Percentiles rank a stretch among this genome's conserved stretches.
phyloP scores from a whole-genome alignment of 2,329 filamentous ascomycete genomes.

The Hypoxylon rubiginosum region DNA sequence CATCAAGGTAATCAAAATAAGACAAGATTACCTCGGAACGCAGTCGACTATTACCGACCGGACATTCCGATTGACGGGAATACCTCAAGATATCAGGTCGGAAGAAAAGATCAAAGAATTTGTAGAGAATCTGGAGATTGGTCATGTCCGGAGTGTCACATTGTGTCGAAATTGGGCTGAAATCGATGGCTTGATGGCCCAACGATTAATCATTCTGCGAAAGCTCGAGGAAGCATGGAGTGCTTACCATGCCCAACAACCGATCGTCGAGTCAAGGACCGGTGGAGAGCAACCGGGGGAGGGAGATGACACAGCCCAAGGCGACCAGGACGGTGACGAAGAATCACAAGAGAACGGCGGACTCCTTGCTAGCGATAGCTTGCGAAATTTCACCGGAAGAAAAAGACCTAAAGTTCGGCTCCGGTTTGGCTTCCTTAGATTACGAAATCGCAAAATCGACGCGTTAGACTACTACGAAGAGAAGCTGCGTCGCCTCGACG shows the following conservation, averaged over 20 bases:
- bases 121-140: constrained; percentile 89
- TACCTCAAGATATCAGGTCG: constrained; percentile 81
- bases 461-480: constrained; percentile 96
- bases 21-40: constrained; percentile 91
- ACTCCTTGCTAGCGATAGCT: constrained; percentile 66
- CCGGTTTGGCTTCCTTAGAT: constrained; percentile 81
- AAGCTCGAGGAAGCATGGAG: constrained; percentile 89
- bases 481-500: constrained; percentile 82
- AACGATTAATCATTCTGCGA: constrained; percentile 74
- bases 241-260: constrained; percentile 74
- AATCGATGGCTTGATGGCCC: constrained; percentile 79
- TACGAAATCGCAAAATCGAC: constrained; percentile 82
- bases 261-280: constrained; percentile 50
- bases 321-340: constrained; percentile 56
- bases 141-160: constrained; percentile 88
- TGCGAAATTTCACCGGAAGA: constrained; percentile 59
- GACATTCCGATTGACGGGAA: constrained; percentile 91
- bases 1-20: constrained; percentile 83
- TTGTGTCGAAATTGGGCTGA: constrained; percentile 89
- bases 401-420: constrained; percentile 77
- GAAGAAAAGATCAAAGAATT: constrained; percentile 88
- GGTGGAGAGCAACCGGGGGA: constrained; percentile 33
- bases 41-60: constrained; percentile 97
- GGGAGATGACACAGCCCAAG: constrained; percentile 51
- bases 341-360: constrained; percentile 69